Base-by-base conservation (phyloP, 2,329 filamentous ascomycete species). In the Xylariaceae sp. region DNA sequence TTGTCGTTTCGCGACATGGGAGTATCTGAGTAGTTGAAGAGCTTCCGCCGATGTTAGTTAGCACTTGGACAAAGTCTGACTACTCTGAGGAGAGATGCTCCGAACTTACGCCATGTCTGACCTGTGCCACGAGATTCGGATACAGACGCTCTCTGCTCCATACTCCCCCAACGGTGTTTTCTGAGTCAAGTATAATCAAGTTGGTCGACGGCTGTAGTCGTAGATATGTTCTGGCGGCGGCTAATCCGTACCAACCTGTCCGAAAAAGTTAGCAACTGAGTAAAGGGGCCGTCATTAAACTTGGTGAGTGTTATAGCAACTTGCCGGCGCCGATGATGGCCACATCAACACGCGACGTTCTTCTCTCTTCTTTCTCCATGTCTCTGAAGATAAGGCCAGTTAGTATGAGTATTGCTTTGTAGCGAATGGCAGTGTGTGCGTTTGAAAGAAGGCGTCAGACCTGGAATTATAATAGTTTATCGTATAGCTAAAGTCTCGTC, bases 61-160 rank as follows among this genome's bases (percentile, higher is more conserved):
- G 6, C 31, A 26, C 27, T 12, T 11, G 19, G 2, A 26, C 5
- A 39, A 6, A 40, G 1, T 6, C 31, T 12, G 11, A 2, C 30
- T 19, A 19, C 19, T 19, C 2, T 19, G 19, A 19, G 19, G 19
- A 19, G 19, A 19, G 19, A 19, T 19, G 19, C 44, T 1, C 43
- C 7, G 8, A 31, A 58, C 60, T 45, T 57, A 64, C 62, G 27
- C 63, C 63, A 12, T 63, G 61, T 45, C 57, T 50, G 29, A 63
- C 62, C 32, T 65, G 63, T 26, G 63, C 62, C 2, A 64, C 60
- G 31, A 65, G 51, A 37, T 62, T 64, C 12, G 63, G 63, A 50
- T 65, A 65, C 39, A 65, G 37, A 31, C 63, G 59, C n/a, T 64
- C 61, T 51, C 60, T 61, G 39, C 62, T 63, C 63, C 63, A 65